phyloP scores from a whole-genome alignment of 768 basidiomycete species.

The Pulveroboletus frians region DNA sequence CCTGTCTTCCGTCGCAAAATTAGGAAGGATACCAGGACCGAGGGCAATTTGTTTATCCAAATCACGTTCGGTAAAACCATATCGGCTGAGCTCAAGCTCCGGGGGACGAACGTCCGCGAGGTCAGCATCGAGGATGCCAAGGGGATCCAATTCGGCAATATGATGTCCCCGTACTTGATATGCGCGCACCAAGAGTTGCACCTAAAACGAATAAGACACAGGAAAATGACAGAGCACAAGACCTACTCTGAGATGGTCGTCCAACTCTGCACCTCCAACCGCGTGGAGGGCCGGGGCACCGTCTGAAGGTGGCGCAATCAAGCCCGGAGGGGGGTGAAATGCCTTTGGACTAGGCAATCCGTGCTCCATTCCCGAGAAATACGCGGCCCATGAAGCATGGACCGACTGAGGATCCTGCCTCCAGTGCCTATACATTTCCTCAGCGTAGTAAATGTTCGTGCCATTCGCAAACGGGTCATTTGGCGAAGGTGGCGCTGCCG shows the following conservation, averaged over 20 bases:
- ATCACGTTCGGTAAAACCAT: conserved; percentile 93
- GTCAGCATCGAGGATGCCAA: conserved; percentile 89
- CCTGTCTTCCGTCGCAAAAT: conserved; percentile 83
- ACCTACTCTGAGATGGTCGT: conserved; percentile 89
- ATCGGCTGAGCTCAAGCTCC: conserved; percentile 90
- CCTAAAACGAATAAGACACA: conserved; percentile 41
- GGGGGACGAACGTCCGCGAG: conserved; percentile 73
- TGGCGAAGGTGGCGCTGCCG: conserved; percentile 55
- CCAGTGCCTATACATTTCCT: conserved; percentile 95
- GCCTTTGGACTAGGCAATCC: conserved; percentile 76
- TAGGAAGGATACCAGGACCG: conserved; percentile 92
- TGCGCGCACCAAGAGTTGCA: conserved; percentile 95
- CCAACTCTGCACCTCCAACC: conserved; percentile 68
- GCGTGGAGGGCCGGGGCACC: conserved; percentile 76
- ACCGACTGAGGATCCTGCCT: conserved; percentile 86
- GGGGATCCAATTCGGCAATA: conserved; percentile 90
- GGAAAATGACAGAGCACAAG: background rate
- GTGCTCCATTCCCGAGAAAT: conserved; percentile 90
- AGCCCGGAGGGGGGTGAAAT: conserved; percentile 76
- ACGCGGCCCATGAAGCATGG: conserved; percentile 90
- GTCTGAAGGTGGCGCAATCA: conserved; percentile 66
- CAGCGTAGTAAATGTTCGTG: conserved; percentile 92
- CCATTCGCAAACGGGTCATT: conserved; percentile 91
- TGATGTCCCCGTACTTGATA: conserved; percentile 99
- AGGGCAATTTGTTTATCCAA: conserved; percentile 92